Conservation (phyloP, 2,329 filamentous ascomycete genomes). For the Alternaria gaisen region DNA sequence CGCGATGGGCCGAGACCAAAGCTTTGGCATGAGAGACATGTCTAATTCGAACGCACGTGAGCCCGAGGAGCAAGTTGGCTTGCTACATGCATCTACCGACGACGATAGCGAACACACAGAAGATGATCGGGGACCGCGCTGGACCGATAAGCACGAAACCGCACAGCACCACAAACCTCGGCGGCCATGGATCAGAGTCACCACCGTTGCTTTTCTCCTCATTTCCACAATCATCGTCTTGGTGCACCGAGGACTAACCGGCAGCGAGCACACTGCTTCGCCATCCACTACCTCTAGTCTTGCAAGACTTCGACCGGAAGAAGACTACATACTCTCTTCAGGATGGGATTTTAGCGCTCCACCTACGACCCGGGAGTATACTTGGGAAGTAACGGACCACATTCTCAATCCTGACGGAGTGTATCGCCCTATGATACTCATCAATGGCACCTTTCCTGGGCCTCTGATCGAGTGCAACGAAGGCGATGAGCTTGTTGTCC, state of each 20-base stretch:
- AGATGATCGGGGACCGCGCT: conserved; percentile 4
- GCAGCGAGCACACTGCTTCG: background rate
- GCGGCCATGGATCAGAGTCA: conserved; percentile 20
- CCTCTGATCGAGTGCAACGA: conserved; percentile 58
- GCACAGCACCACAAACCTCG: conserved; percentile 4
- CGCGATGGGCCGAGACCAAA: conserved; percentile 10
- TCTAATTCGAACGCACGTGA: background rate
- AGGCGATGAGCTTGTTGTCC: conserved; percentile 73
- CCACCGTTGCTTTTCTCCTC: conserved; percentile 21
- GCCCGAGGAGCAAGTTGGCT: conserved; percentile 32
- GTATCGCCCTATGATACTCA: conserved; percentile 53
- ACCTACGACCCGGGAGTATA: conserved; percentile 64
- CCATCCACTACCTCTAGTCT: background rate
- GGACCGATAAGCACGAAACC: conserved; percentile 9
- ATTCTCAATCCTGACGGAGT: conserved; percentile 66
- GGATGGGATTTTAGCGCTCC: conserved; percentile 64
- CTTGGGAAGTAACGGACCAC: conserved; percentile 68
- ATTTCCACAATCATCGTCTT: conserved; percentile 17
- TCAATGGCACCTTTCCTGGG: conserved; percentile 53
- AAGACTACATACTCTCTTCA: conserved; percentile 62
- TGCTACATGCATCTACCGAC: conserved; percentile 23
- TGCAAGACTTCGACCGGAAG: conserved; percentile 32
- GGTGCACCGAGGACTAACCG: background rate
- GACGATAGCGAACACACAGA: conserved; percentile 21
- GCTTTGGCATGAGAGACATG: conserved; percentile 16